A percentile compares a stretch with the other conserved stretches of the same genome.
phyloP scores from a whole-genome alignment of 306 rosid species.

The Fragaria nilgerrensis region DNA sequence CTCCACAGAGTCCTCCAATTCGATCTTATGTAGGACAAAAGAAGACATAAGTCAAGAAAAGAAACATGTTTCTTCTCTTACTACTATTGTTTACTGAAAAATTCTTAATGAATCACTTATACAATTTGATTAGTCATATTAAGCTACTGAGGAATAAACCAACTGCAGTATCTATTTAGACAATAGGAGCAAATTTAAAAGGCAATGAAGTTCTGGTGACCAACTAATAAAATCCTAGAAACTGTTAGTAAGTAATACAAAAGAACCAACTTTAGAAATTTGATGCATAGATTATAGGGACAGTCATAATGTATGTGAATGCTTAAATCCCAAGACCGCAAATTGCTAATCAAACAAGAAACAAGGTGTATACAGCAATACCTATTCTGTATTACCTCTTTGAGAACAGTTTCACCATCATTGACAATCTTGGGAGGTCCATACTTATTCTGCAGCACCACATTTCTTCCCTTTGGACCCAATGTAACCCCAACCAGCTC shows the following conservation, averaged over 20 bases:
- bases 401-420: slow-evolving; percentile 92
- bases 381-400: slow-evolving; percentile 45
- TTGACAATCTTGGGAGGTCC: slow-evolving; percentile 95
- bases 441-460: slow-evolving; percentile 77
- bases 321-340: background rate
- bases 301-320: background rate
- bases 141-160: background rate
- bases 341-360: background rate
- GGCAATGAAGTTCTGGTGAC: background rate
- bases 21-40: slow-evolving; percentile 46
- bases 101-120: background rate
- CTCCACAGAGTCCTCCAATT: slow-evolving; percentile 89
- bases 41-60: background rate
- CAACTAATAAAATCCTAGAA: background rate
- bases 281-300: background rate
- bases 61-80: background rate
- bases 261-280: background rate
- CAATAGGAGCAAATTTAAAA: too few species aligned
- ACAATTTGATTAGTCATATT: background rate
- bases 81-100: background rate
- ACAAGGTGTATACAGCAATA: background rate
- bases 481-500: slow-evolving; percentile 84
- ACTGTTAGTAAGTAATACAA: background rate
- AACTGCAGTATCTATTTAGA: background rate
- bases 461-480: slow-evolving; percentile 95